Evolutionary conservation across 495 filamentous ascomycete genomes (phyloP).

Genomic region (Rostrohypoxylon terebratum): DNA sequence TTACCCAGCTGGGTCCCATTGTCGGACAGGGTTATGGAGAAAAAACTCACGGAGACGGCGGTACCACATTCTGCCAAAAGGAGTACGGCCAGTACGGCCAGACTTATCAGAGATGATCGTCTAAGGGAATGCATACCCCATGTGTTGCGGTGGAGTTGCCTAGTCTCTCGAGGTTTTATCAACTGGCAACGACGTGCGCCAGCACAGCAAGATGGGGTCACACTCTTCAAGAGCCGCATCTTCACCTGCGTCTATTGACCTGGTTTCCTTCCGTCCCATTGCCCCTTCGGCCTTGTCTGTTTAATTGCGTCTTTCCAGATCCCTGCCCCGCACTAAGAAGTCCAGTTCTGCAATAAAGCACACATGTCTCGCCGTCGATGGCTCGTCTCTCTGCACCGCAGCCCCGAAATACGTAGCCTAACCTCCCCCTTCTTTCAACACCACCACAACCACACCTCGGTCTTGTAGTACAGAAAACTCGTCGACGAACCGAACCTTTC

Average conservation of each 20-base stretch:
- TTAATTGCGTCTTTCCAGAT: conserved; percentile 61
- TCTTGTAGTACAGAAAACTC: conserved; percentile 58
- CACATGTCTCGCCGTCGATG: conserved; percentile 70
- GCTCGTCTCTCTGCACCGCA: conserved; percentile 60
- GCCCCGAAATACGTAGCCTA: conserved; percentile 64
- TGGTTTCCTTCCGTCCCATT: conserved; percentile 59
- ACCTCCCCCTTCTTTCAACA: conserved; percentile 57
- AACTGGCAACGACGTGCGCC: conserved; percentile 89
- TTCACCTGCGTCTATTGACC: conserved; percentile 66
- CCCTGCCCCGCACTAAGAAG: conserved; percentile 63
- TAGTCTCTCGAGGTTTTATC: conserved; percentile 70
- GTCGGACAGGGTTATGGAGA: conserved; percentile 55
- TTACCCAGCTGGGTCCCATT: conserved; percentile 54
- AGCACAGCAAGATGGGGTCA: conserved; percentile 85
- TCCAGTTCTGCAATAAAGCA: conserved; percentile 69
- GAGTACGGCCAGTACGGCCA: conserved; percentile 51
- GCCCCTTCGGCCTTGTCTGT: conserved; percentile 59
- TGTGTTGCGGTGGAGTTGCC: conserved; percentile 70
- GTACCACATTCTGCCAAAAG: conserved; percentile 58
- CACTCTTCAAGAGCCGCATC: conserved; percentile 72
- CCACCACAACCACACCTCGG: conserved; percentile 55
- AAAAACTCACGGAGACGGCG: conserved; percentile 50
- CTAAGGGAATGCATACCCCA: conserved; percentile 60
- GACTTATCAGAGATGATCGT: conserved; percentile 62
- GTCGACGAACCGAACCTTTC: conserved; percentile 47